Conservation (phyloP, 441 rosid species). For the Euphorbia celastroides region DNA sequence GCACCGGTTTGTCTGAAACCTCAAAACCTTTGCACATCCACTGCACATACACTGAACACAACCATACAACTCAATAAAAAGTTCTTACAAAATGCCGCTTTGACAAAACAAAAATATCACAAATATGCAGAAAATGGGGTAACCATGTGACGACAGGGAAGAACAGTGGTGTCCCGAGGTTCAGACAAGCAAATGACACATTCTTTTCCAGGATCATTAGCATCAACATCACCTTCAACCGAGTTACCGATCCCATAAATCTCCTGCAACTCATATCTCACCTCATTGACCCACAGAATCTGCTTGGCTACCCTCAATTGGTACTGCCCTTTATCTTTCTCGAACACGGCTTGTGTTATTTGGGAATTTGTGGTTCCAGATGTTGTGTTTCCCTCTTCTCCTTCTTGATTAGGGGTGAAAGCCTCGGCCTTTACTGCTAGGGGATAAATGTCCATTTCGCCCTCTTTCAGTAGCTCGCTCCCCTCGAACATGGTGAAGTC, state of each 20-base stretch:
- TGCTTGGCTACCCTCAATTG: conserved; percentile 68
- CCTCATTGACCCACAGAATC: conserved; percentile 68
- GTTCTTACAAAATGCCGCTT: background rate
- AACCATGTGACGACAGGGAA: conserved; percentile 98
- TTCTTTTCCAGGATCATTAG: conserved; percentile 85
- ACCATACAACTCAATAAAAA: background rate
- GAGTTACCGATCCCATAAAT: conserved; percentile 90
- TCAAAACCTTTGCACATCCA: conserved; percentile 81
- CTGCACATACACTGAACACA: conserved; percentile 88
- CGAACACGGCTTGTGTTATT: conserved; percentile 68
- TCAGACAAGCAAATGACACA: conserved; percentile 96
- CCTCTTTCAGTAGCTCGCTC: conserved; percentile 40
- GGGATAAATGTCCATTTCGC: conserved; percentile 51
- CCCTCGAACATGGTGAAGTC: conserved; percentile 63
- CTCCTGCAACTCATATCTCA: conserved; percentile 85
- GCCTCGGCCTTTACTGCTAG: conserved; percentile 85
- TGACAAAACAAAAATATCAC: too few species aligned
- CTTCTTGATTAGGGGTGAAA: conserved; percentile 35
- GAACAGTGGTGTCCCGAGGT: conserved; percentile 84
- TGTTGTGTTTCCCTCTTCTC: conserved; percentile 37
- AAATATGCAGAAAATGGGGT: conserved; percentile 9
- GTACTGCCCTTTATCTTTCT: conserved; percentile 77
- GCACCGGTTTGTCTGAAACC: conserved; percentile 78
- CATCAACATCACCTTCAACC: conserved; percentile 66
- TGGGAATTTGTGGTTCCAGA: conserved; percentile 53